Evolutionary conservation across 2,329 filamentous ascomycete genomes (phyloP).

Genomic region (Pleurostoma richardsiae): DNA sequence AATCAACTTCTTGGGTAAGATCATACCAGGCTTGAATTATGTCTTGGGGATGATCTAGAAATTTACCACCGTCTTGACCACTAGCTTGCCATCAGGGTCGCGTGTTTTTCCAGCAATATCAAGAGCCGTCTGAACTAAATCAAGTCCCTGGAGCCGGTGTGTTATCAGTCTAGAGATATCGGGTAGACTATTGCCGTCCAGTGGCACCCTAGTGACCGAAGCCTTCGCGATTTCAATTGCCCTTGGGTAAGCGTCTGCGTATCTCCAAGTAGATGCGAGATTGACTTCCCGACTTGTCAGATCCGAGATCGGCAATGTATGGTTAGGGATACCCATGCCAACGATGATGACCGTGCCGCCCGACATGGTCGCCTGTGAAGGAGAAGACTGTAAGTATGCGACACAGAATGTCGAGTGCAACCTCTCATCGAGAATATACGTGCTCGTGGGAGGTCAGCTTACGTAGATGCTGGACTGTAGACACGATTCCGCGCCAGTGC

Average conservation of each 20-base stretch:
- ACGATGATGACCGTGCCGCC: background rate
- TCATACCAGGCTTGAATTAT: too few species aligned
- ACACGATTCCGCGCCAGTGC: conserved; percentile 3
- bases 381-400: background rate
- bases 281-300: background rate
- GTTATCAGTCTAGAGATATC: background rate
- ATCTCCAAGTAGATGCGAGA: background rate
- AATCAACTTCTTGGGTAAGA: too few species aligned
- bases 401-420: background rate
- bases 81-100: background rate
- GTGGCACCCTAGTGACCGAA: background rate
- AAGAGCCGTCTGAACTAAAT: background rate
- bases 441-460: background rate
- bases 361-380: background rate
- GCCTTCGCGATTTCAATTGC: background rate
- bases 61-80: conserved; percentile 18
- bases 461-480: conserved; percentile 4
- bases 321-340: conserved; percentile 1
- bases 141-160: background rate
- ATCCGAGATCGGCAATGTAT: background rate
- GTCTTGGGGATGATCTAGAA: background rate
- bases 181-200: background rate
- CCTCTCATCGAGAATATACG: background rate
- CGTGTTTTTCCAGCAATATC: background rate
- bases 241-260: background rate